Evolutionary conservation across 2,329 filamentous ascomycete species (phyloP).

Genomic region (Volutella citrinella): DNA sequence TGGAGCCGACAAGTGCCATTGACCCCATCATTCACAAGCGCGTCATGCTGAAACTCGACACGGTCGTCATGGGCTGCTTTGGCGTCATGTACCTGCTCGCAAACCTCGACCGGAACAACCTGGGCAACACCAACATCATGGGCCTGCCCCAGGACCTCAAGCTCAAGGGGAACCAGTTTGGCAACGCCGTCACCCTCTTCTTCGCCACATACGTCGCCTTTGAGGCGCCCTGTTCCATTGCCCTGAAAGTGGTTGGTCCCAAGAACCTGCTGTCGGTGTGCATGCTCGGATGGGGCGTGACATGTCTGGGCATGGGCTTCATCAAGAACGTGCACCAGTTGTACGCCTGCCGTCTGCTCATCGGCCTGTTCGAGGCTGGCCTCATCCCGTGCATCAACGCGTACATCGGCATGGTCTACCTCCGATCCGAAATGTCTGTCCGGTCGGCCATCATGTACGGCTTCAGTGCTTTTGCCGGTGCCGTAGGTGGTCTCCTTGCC

Average conservation of each 20-base stretch:
- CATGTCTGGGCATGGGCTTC: constrained; percentile 19
- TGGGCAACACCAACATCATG: constrained; percentile 26
- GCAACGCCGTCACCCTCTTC: constrained; percentile 25
- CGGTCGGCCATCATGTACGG: constrained; percentile 37
- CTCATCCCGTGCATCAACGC: constrained; percentile 19
- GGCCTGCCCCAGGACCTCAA: constrained; percentile 28
- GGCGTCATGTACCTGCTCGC: constrained; percentile 29
- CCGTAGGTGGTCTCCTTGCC: constrained; percentile 42
- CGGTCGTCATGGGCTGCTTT: no score
- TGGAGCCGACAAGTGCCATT: no score
- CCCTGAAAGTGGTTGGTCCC: constrained; percentile 28
- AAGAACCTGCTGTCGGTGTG: constrained; percentile 23
- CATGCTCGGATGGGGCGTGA: constrained; percentile 17
- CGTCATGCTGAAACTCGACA: no score
- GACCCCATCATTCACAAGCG: no score
- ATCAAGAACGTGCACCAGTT: constrained; percentile 20
- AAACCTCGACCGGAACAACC: constrained; percentile 29
- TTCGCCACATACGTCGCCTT: constrained; percentile 32
- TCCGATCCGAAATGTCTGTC: constrained; percentile 14
- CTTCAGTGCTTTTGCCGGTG: constrained; percentile 37
- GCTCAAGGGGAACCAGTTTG: constrained; percentile 28
- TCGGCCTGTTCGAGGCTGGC: constrained; percentile 16
- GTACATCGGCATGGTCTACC: constrained; percentile 16
- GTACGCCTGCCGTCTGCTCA: constrained; percentile 16
- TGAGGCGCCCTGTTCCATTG: constrained; percentile 28